A percentile compares a stretch with the other conserved stretches of the same genome.
Evolutionary conservation across 257 asterid genomes (phyloP).

Genomic region (Eustoma russellianum): DNA sequence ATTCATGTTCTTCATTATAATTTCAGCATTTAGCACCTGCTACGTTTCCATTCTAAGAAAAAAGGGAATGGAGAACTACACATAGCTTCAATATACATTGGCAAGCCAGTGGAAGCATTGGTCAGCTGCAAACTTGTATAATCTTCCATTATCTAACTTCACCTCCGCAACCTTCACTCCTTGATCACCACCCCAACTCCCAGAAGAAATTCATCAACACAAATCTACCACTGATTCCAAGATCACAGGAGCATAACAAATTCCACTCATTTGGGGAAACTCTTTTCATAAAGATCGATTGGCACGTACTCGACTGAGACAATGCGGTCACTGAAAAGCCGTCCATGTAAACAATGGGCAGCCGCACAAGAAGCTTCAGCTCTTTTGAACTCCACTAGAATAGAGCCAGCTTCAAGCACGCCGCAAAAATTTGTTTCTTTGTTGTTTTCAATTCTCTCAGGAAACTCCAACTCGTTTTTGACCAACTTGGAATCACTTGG

Average conservation of each 20-base stretch:
- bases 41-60: slow-evolving; percentile 4
- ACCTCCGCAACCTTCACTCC: not conserved
- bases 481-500: slow-evolving; percentile 14
- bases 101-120: too few relatives aligned
- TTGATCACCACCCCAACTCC: not conserved
- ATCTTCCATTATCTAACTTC: too few relatives aligned
- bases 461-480: slow-evolving; percentile 18
- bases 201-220: not conserved
- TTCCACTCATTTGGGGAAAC: slow-evolving; percentile 25
- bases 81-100: slow-evolving; percentile 1
- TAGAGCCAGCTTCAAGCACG: slow-evolving; percentile 47
- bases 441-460: slow-evolving; percentile 13
- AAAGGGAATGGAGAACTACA: slow-evolving; percentile 10
- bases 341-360: slow-evolving; percentile 79
- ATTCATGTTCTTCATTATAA: too few relatives aligned
- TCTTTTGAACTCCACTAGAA: slow-evolving; percentile 69
- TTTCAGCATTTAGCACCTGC: not conserved
- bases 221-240: not conserved
- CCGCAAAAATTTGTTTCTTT: slow-evolving; percentile 7
- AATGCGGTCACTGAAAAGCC: slow-evolving; percentile 54
- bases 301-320: slow-evolving; percentile 54
- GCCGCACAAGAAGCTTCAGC: slow-evolving; percentile 78
- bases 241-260: not conserved
- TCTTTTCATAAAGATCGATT: slow-evolving; percentile 37
- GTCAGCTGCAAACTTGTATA: too few relatives aligned